Evolutionary conservation across 106 monocot genomes (phyloP).

Genomic region (Dendrobium officinale): DNA sequence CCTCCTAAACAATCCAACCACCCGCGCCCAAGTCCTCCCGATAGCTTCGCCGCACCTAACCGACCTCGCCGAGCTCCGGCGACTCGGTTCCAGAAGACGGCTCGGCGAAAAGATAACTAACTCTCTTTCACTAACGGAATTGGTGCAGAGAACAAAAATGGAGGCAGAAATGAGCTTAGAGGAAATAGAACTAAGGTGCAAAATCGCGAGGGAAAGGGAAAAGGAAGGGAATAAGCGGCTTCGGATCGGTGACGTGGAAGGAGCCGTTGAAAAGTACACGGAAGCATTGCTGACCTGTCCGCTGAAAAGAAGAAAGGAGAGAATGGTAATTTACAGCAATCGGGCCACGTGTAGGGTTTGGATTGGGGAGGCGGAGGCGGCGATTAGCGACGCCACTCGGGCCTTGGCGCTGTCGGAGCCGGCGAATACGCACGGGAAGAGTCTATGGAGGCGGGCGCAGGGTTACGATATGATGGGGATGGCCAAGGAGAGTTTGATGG

Average conservation of each 20-base stretch:
- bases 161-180: constrained; percentile 26
- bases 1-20: constrained; percentile 29
- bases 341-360: constrained; percentile 51
- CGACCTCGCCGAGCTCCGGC: constrained; percentile 47
- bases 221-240: constrained; percentile 50
- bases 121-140: constrained; percentile 12
- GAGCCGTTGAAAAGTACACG: constrained; percentile 22
- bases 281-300: constrained; percentile 48
- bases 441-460: constrained; percentile 65
- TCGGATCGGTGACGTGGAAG: constrained; percentile 37
- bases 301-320: constrained; percentile 24
- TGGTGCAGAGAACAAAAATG: constrained; percentile 30
- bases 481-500: constrained; percentile 75
- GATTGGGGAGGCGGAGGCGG: constrained; percentile 25
- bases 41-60: constrained; percentile 24
- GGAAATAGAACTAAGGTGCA: constrained; percentile 12
- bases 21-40: constrained; percentile 14
- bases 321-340: constrained; percentile 55
- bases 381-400: constrained; percentile 57
- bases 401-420: constrained; percentile 42
- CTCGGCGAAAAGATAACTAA: constrained; percentile 34
- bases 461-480: constrained; percentile 74
- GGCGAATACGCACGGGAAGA: constrained; percentile 41
- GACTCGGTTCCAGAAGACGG: constrained; percentile 18
- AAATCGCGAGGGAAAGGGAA: constrained; percentile 16